Evolutionary conservation across 306 rosid genomes (phyloP), one percentile per base, ranked within the genome.

Genomic region (Lathyrus oleraceus): DNA sequence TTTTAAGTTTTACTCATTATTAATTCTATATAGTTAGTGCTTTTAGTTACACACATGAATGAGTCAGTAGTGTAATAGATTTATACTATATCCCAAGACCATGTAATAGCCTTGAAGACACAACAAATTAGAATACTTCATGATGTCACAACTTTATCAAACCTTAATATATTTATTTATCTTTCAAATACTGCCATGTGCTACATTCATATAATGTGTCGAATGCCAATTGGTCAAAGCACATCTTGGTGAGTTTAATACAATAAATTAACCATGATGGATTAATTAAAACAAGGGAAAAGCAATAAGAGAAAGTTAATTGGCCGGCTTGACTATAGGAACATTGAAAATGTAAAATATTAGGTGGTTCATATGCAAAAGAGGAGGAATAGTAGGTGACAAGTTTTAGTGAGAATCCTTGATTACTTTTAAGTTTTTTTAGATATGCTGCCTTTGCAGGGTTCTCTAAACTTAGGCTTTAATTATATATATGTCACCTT

Each of bases 291-390:
- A 27, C 16, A 35, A 25, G 28, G 8, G 44, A 10, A 36, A 36
- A 27, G 51, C 15, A 38, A 12, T 54, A 4, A 30, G 69, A 38
- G 25, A 20, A 57, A 58, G 49, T 63, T 48, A 51, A 73, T 77
- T 72, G 76, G 79, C 62, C 68, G 81, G 87, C 87, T 85, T 81
- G 88, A 81, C 84, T 71, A 67, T 56, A 66, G 66, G 64, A 64
- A 1, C 28, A 47, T 66, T 66, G 65, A 83, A 40, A 81, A 83
- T 40, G 71, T 68, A 57, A 77, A 69, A 20, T 36, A 76, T 76
- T 79, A 81, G 83, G 76, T 54, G 80, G 69, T 79, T 79, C 72
- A 52, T 54, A 43, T 62, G 39, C 57, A 71, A 32, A 43, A 11
- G 13, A 32, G n/a, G n/a, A 53, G 59, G 59, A 53, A 49, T 49